phyloP scores from a whole-genome alignment of 768 basidiomycete species.

The Boletus reticuloceps region DNA sequence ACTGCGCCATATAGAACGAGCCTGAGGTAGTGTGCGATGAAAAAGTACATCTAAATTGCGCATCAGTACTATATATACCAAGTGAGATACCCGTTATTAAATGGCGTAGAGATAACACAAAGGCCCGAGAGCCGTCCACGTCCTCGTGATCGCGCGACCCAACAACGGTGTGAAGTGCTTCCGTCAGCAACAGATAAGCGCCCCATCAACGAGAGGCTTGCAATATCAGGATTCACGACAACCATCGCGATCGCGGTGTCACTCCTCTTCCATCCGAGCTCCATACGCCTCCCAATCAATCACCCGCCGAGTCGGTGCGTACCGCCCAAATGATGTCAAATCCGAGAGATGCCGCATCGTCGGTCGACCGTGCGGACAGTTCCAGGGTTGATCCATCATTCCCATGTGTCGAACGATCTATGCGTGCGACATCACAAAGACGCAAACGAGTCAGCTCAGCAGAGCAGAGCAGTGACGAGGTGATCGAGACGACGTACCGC shows the following conservation, averaged over 20 bases:
- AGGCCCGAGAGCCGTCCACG: background rate
- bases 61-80: constrained; percentile 11
- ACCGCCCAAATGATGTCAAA: constrained; percentile 33
- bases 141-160: background rate
- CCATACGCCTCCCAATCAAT: constrained; percentile 39
- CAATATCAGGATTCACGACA: background rate
- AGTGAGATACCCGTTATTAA: background rate
- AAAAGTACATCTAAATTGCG: constrained; percentile 7
- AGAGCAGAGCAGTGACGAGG: background rate
- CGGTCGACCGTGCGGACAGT: constrained; percentile 83
- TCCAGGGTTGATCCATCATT: constrained; percentile 83
- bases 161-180: background rate
- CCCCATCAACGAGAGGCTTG: too few relatives aligned
- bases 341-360: constrained; percentile 78
- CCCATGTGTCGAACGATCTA: constrained; percentile 82
- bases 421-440: background rate
- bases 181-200: background rate
- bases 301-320: constrained; percentile 6
- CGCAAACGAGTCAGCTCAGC: background rate
- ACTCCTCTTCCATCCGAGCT: constrained; percentile 2
- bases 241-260: background rate
- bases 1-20: too few relatives aligned
- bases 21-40: too few relatives aligned
- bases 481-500: constrained; percentile 40
- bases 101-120: background rate